Evolutionary conservation across 805 yeast genomes (phyloP), one percentile per base, ranked within the genome.

Genomic region (Spencermartinsiella europaea): DNA sequence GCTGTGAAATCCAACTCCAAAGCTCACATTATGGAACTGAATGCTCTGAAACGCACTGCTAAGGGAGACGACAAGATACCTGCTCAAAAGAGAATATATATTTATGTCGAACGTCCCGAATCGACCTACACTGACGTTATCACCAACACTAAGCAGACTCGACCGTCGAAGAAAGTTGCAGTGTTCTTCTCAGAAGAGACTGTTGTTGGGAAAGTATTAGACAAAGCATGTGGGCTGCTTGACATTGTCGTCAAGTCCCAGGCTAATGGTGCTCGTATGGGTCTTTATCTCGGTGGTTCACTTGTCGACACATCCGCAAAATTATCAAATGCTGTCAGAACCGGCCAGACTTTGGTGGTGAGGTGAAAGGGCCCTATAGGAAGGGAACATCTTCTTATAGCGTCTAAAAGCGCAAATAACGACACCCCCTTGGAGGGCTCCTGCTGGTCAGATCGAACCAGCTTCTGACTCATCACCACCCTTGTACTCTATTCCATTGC

Each of bases 11-110:
- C n/a, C n/a, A 37, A 28, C 40, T 34, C 5, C 37, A 38, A 25
- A 38, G 16, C 20, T 21, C 39, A 44, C 20, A 10, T 44, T 5
- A 34, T 40, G 31, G 52, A 41, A 7, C 22, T 57, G 28, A 44
- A 48, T 15, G 43, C 50, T 19, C 54, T 67, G 44, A 59, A 65
- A 36, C 59, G 58, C 38, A 45, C 50, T 2, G 74, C 75, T 20
- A 57, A 58, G 41, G 75, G 75, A 15, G 70, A 67, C 40, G 40
- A 54, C n/a, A 57, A 58, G 34, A 58, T 70, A 2, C 56, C 60
- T 8, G 54, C 45, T 2, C 50, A 48, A 2, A 65, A 67, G 45
- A 55, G 75, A 21, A 49, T 65, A 0, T 68, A 70, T 49, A 46
- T 67, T 34, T 61, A 50, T 36, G 22, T 63, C 25, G 45, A 44